Conservation (phyloP, 441 rosid genomes). For the Flueggea neowawraea region DNA sequence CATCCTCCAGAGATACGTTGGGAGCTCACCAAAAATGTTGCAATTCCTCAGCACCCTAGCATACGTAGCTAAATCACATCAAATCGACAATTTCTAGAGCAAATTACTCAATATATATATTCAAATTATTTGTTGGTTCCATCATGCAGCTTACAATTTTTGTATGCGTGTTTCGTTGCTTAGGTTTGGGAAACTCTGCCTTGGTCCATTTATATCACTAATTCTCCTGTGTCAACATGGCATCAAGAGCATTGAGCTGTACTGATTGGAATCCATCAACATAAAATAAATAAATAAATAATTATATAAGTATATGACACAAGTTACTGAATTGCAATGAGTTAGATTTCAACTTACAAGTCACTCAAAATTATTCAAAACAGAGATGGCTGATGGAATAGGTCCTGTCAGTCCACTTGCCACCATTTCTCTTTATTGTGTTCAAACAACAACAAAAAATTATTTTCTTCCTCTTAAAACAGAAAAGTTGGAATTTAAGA, state of each 20-base stretch:
- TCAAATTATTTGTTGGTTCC: constrained; percentile 11
- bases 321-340: neutral
- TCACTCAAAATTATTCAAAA: constrained; percentile 12
- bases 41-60: constrained; percentile 56
- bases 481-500: neutral
- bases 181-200: constrained; percentile 54
- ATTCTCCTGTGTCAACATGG: constrained; percentile 52
- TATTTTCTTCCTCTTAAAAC: neutral
- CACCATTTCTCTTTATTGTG: constrained; percentile 24
- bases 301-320: constrained; percentile 1
- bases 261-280: too few relatives aligned
- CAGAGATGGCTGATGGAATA: constrained; percentile 23
- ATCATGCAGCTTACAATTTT: constrained; percentile 43
- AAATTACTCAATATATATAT: neutral
- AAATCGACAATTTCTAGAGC: constrained; percentile 5
- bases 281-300: neutral
- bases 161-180: constrained; percentile 24
- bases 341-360: constrained; percentile 19
- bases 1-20: constrained; percentile 38
- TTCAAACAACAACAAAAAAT: neutral
- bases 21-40: constrained; percentile 45
- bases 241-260: too few relatives aligned
- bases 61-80: constrained; percentile 3
- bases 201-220: constrained; percentile 57
- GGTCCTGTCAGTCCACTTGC: constrained; percentile 33